A percentile compares a stretch with the other conserved stretches of the same genome.
Evolutionary conservation across 306 rosid genomes (phyloP).

Genomic region (Cucumis hystrix): DNA sequence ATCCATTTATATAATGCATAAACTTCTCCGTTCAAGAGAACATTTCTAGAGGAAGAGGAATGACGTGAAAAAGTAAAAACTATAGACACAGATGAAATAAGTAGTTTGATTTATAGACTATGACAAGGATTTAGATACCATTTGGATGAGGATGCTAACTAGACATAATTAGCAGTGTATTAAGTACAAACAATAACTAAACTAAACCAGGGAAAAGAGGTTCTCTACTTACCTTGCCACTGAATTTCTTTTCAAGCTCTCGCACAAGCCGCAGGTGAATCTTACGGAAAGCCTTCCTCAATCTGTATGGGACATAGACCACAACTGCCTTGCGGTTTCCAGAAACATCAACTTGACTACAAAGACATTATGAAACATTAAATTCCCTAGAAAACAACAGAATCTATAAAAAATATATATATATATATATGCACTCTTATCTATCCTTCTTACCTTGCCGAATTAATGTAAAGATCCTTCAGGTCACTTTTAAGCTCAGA

Average conservation of each 20-base stretch:
- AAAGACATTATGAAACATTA: background rate
- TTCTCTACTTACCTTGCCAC: slow-evolving; percentile 52
- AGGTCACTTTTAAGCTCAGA: slow-evolving; percentile 80
- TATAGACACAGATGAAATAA: background rate
- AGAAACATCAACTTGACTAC: slow-evolving; percentile 64
- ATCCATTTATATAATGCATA: background rate
- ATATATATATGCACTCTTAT: background rate
- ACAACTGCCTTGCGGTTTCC: slow-evolving; percentile 77
- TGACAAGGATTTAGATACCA: no score
- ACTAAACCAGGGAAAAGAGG: background rate
- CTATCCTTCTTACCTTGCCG: slow-evolving; percentile 48
- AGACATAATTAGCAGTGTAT: background rate
- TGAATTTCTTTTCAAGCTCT: slow-evolving; percentile 88
- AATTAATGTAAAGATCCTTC: slow-evolving; percentile 79
- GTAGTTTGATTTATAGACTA: no score
- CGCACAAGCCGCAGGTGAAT: slow-evolving; percentile 70
- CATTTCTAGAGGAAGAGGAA: background rate
- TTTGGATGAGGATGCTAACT: background rate
- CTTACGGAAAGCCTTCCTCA: slow-evolving; percentile 73
- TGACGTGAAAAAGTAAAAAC: no score
- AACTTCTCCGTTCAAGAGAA: background rate
- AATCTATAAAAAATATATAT: no score
- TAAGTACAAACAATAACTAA: no score
- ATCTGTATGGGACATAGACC: slow-evolving; percentile 55
- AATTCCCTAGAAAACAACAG: background rate